Evolutionary conservation across 106 monocot species (phyloP).

Genomic region (Phalaenopsis aphrodite): DNA sequence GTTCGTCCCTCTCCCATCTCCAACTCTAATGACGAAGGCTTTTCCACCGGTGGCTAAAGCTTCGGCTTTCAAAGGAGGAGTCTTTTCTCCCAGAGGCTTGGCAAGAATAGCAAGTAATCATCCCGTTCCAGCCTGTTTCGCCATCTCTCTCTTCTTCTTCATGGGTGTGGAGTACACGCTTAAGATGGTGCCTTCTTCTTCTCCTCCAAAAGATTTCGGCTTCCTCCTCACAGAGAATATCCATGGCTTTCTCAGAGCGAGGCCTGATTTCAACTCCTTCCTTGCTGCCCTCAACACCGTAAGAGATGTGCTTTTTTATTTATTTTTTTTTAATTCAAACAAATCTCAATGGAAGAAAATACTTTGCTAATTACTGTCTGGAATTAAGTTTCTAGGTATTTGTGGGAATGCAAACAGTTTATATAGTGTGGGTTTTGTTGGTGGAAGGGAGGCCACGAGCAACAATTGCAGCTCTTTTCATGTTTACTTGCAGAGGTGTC

Average conservation of each 20-base stretch:
- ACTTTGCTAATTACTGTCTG: too few species aligned
- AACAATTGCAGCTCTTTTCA: constrained; percentile 67
- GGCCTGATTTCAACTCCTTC: constrained; percentile 59
- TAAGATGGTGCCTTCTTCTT: constrained; percentile 50
- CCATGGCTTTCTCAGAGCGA: constrained; percentile 28
- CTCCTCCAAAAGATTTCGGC: constrained; percentile 75
- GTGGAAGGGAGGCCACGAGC: constrained; percentile 64
- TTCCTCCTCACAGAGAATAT: constrained; percentile 51
- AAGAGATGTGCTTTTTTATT: not conserved
- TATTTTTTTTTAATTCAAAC: too few species aligned
- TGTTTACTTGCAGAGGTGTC: constrained; percentile 86
- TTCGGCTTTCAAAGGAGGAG: not conserved
- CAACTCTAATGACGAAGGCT: not conserved
- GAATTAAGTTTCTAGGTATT: constrained; percentile 40
- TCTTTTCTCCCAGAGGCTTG: not conserved
- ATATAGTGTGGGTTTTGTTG: constrained; percentile 60
- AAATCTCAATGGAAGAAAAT: too few species aligned
- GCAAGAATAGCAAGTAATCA: constrained; percentile 16
- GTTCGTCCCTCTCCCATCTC: too few species aligned
- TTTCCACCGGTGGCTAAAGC: not conserved
- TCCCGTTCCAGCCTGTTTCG: constrained; percentile 32
- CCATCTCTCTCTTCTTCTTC: constrained; percentile 51
- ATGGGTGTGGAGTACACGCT: constrained; percentile 93
- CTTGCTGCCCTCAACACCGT: constrained; percentile 91
- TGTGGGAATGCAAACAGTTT: constrained; percentile 66